A percentile compares a stretch with the other conserved stretches of the same genome.
phyloP scores from a whole-genome alignment of 2,329 filamentous ascomycete species.

The Clonostachys sp. region DNA sequence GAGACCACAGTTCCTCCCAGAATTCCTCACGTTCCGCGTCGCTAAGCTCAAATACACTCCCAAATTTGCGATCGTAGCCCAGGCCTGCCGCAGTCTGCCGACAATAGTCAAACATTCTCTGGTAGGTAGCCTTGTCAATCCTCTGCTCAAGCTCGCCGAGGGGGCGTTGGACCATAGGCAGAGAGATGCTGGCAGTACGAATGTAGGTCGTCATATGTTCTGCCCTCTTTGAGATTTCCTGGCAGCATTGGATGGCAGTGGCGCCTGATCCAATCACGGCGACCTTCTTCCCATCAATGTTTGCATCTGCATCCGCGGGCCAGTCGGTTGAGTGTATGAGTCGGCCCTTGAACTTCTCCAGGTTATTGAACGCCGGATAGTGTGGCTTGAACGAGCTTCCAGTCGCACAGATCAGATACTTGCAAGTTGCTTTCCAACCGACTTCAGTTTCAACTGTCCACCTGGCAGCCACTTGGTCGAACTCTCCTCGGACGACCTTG shows the following conservation, averaged over 20 bases:
- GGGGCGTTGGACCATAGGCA: neutral
- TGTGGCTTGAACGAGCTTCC: conserved; percentile 22
- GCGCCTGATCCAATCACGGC: neutral
- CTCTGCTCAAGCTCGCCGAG: neutral
- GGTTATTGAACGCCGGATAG: conserved; percentile 22
- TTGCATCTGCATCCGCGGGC: conserved; percentile 5
- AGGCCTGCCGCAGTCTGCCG: too few species aligned
- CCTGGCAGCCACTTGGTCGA: conserved; percentile 14
- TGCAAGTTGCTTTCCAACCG: conserved; percentile 10
- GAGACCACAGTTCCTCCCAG: too few species aligned
- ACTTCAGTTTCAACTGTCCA: conserved; percentile 23
- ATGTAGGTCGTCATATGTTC: neutral
- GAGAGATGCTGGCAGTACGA: neutral
- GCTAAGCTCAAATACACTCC: too few species aligned
- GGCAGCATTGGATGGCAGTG: neutral
- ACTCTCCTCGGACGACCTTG: conserved; percentile 21
- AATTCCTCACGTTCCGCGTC: too few species aligned
- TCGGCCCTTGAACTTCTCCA: conserved; percentile 25
- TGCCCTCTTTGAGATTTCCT: neutral
- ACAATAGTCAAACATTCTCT: too few species aligned
- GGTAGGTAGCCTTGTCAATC: too few species aligned
- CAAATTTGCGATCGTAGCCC: too few species aligned
- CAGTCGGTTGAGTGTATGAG: conserved; percentile 31
- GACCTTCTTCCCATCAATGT: neutral
- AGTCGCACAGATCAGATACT: conserved; percentile 17